Conservation (phyloP, 164 flowering plant genomes). For the Vitis rupestris region DNA sequence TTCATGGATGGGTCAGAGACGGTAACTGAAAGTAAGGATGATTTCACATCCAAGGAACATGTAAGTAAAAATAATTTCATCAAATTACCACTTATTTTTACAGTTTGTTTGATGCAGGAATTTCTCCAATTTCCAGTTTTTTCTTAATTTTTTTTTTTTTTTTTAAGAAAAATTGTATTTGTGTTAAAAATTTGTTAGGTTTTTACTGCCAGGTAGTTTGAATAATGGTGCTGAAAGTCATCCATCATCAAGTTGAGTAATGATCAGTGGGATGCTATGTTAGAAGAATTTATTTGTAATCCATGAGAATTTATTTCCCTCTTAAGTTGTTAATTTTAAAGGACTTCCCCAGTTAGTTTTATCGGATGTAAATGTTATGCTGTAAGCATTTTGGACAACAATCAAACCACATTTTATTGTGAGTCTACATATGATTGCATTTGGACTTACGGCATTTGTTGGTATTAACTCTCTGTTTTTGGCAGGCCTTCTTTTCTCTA, state of each 20-base stretch:
- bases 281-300: not conserved
- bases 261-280: not conserved
- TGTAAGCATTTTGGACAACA: not conserved
- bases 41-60: conserved; percentile 30
- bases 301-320: not conserved
- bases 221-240: too few species aligned
- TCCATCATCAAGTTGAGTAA: not conserved
- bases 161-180: too few species aligned
- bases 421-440: not conserved
- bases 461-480: too few species aligned
- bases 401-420: not conserved
- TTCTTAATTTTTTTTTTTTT: not conserved
- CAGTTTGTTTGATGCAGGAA: too few species aligned
- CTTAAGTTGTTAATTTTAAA: too few species aligned
- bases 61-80: conserved; percentile 19
- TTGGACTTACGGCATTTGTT: not conserved
- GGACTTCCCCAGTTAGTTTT: not conserved
- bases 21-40: conserved; percentile 26
- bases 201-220: too few species aligned
- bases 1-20: conserved; percentile 26
- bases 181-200: too few species aligned
- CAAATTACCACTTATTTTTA: too few species aligned
- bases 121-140: not conserved
- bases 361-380: not conserved
- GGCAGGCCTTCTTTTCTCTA: too few species aligned